A percentile compares a stretch with the other conserved stretches of the same genome.
Evolutionary conservation across 1,284 basidiomycete species (phyloP).

Genomic region (Meripilus lineatus): DNA sequence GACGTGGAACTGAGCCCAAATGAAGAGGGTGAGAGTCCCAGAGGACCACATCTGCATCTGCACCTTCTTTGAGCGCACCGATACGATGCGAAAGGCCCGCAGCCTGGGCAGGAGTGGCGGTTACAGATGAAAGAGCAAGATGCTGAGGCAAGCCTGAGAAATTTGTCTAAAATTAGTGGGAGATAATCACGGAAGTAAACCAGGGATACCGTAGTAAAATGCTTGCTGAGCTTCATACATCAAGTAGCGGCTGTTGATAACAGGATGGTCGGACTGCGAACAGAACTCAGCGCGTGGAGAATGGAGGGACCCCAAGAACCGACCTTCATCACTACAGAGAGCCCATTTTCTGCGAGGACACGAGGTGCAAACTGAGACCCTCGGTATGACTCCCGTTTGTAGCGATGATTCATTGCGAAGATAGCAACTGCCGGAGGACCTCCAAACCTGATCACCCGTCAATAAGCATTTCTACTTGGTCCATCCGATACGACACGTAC

Average conservation of each 20-base stretch:
- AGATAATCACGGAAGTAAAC: neutral
- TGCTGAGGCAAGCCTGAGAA: constrained; percentile 43
- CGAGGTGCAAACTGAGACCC: constrained; percentile 82
- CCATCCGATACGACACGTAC: constrained; percentile 32
- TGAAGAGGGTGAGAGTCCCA: constrained; percentile 82
- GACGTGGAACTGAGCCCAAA: constrained; percentile 66
- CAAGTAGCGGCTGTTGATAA: constrained; percentile 74
- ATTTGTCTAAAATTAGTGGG: neutral
- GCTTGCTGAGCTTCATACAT: constrained; percentile 86
- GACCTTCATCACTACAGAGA: constrained; percentile 80
- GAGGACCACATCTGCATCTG: constrained; percentile 54
- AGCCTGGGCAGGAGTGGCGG: constrained; percentile 70
- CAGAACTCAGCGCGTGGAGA: neutral
- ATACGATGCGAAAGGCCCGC: constrained; percentile 81
- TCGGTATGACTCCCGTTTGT: constrained; percentile 83
- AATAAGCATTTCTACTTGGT: constrained; percentile 22
- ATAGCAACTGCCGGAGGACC: constrained; percentile 70
- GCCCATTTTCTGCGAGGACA: constrained; percentile 69
- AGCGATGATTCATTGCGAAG: constrained; percentile 62
- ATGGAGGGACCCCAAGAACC: neutral
- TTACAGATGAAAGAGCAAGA: constrained; percentile 71
- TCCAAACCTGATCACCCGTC: constrained; percentile 20
- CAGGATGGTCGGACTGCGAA: constrained; percentile 62
- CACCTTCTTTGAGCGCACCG: constrained; percentile 65
- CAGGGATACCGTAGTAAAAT: constrained; percentile 59